Evolutionary conservation across 306 rosid genomes (phyloP).

Genomic region (Trifolium repens): DNA sequence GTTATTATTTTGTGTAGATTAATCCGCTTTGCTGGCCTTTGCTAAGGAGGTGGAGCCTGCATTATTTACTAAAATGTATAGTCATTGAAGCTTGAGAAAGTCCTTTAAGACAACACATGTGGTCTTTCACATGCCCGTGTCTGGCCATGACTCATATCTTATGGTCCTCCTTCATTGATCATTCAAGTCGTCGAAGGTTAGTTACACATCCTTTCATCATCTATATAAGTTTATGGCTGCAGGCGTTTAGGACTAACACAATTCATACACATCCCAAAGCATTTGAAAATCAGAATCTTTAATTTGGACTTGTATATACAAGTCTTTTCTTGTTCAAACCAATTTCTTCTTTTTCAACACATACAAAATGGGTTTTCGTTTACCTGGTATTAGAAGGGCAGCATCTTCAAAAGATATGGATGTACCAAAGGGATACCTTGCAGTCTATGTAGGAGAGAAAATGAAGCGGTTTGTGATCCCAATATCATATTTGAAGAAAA

Average conservation of each 20-base stretch:
- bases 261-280: neutral
- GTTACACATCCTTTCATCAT: neutral
- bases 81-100: neutral
- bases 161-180: neutral
- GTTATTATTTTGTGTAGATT: too few species aligned
- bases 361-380: neutral
- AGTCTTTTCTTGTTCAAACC: neutral
- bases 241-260: neutral
- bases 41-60: neutral
- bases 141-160: neutral
- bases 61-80: neutral
- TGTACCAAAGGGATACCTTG: neutral
- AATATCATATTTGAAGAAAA: neutral
- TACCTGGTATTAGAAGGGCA: neutral
- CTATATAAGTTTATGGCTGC: neutral
- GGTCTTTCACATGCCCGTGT: neutral
- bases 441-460: neutral
- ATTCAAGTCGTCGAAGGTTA: neutral
- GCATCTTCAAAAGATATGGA: neutral
- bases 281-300: neutral
- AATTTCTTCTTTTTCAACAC: neutral
- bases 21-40: neutral
- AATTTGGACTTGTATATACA: neutral
- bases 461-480: neutral
- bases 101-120: neutral